Evolutionary conservation across 73 alveolate species (phyloP).

Genomic region (Chromera velia): DNA sequence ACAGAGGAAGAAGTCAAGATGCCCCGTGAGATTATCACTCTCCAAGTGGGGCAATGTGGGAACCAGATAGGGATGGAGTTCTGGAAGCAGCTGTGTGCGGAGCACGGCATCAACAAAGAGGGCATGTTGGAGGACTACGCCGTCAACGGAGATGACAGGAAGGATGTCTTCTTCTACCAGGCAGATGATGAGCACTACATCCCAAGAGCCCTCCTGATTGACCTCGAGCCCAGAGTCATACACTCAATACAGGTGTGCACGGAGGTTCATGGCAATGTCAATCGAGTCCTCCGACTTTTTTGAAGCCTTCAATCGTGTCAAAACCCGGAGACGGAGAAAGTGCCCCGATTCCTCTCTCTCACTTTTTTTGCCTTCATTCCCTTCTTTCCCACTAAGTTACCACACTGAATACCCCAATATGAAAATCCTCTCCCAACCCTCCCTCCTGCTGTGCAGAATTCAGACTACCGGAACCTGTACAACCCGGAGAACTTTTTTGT

Average conservation of each 20-base stretch:
- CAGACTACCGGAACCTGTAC: conserved; percentile 70
- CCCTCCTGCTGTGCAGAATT: conserved; percentile 53
- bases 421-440: neutral
- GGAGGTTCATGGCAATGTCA: too few species aligned
- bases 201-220: conserved; percentile 93
- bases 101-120: conserved; percentile 93
- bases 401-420: neutral
- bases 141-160: conserved; percentile 78
- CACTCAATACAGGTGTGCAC: conserved; percentile 63
- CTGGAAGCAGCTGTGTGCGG: conserved; percentile 95
- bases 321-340: too few species aligned
- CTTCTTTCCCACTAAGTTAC: conserved; percentile 72
- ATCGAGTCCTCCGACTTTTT: too few species aligned
- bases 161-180: conserved; percentile 96
- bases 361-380: too few species aligned
- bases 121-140: conserved; percentile 88
- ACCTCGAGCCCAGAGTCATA: conserved; percentile 91
- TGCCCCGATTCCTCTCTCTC: too few species aligned
- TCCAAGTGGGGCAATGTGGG: conserved; percentile 98
- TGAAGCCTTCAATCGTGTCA: too few species aligned
- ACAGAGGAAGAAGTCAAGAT: too few species aligned
- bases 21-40: conserved; percentile 99
- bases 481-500: conserved; percentile 92
- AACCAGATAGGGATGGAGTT: conserved; percentile 96
- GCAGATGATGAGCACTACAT: conserved; percentile 99